Evolutionary conservation across 2,329 filamentous ascomycete species (phyloP).

Genomic region (Fusarium torulosum): DNA sequence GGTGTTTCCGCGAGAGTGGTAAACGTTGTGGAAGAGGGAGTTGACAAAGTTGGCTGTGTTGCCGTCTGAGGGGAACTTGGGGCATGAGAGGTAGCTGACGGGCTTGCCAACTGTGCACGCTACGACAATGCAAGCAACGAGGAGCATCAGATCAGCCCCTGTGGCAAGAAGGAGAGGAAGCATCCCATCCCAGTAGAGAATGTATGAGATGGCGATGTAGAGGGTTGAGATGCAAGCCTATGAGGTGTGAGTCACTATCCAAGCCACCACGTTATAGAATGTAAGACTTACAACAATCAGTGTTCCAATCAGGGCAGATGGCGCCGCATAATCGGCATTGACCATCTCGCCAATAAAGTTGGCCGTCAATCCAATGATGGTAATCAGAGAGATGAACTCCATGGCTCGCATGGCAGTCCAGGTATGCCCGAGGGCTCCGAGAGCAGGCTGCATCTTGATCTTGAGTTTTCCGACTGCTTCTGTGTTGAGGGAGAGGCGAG

Average conservation of each 20-base stretch:
- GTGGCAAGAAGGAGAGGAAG: conserved; percentile 79
- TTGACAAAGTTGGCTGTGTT: conserved; percentile 60
- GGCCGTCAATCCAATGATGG: conserved; percentile 82
- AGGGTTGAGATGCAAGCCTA: conserved; percentile 83
- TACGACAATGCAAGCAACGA: conserved; percentile 83
- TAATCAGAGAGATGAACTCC: conserved; percentile 77
- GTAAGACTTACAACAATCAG: conserved; percentile 77
- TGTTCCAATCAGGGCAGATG: conserved; percentile 80
- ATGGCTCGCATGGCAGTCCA: conserved; percentile 80
- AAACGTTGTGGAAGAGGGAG: conserved; percentile 58
- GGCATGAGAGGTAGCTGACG: conserved; percentile 82
- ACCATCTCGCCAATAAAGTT: conserved; percentile 87
- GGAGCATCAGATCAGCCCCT: conserved; percentile 74
- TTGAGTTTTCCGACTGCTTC: conserved; percentile 41
- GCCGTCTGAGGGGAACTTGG: conserved; percentile 58
- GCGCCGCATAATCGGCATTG: conserved; percentile 71
- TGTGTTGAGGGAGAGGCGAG: conserved; percentile 59
- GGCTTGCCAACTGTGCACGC: conserved; percentile 83
- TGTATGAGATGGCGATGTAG: conserved; percentile 83
- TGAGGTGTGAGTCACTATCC: conserved; percentile 6
- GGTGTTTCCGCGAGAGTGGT: conserved; percentile 50
- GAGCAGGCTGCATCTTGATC: conserved; percentile 62
- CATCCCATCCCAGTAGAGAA: conserved; percentile 82
- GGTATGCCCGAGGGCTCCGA: conserved; percentile 81
- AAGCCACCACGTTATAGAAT: background rate